Evolutionary conservation across 1,284 basidiomycete species (phyloP).

Genomic region (Boletellus dicymbophilus): DNA sequence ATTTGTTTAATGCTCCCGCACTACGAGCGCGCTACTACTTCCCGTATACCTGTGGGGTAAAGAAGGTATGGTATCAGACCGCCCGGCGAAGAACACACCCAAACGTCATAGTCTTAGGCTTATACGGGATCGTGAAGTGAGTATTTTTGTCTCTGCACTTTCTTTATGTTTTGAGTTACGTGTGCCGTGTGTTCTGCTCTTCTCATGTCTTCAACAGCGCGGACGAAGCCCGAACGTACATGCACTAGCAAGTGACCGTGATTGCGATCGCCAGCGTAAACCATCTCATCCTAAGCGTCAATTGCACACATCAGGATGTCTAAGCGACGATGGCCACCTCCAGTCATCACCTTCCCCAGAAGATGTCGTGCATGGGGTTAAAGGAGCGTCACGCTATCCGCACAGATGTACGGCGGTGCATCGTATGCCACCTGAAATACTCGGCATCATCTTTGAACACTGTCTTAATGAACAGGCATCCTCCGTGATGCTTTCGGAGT

Average conservation of each 20-base stretch:
- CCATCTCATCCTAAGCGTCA: neutral
- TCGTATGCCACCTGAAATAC: constrained; percentile 28
- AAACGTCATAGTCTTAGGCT: neutral
- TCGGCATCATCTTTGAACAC: constrained; percentile 26
- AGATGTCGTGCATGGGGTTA: neutral
- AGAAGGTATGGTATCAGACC: too few relatives aligned
- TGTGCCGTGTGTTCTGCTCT: neutral
- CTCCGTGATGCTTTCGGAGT: constrained; percentile 6
- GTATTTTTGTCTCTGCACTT: neutral
- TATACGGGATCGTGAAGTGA: constrained; percentile 12
- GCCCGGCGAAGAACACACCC: neutral
- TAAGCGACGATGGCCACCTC: neutral
- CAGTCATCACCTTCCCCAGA: neutral
- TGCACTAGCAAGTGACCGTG: neutral
- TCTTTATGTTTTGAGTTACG: neutral
- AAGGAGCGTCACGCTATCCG: neutral
- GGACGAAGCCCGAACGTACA: neutral
- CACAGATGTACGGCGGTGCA: constrained; percentile 1
- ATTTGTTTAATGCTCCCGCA: too few relatives aligned
- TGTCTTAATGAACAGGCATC: constrained; percentile 12
- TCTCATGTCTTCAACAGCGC: constrained; percentile 4
- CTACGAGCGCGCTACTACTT: too few relatives aligned
- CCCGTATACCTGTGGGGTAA: too few relatives aligned
- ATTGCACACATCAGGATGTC: neutral
- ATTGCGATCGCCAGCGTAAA: neutral